These are phyloP conservation scores for Plicaturopsis crispa DNA, from an alignment of 768 basidiomycete species.

Conservation along the genomic window DNA sequence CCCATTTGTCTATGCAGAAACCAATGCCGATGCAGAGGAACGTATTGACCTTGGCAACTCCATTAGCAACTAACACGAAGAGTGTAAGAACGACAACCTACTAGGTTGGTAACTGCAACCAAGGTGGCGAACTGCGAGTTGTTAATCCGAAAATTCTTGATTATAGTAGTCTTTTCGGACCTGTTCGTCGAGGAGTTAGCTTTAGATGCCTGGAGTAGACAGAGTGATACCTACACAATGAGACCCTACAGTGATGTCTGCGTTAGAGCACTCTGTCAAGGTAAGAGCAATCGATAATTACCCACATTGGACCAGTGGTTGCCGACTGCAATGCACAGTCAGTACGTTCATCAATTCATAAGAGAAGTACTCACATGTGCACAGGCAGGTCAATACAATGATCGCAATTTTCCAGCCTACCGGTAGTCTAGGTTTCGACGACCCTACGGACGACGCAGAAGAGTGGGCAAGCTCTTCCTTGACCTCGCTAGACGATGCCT, in stretches of 20 bases:
- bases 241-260: conserved; percentile 21
- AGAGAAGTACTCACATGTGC: conserved; percentile 24
- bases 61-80: not conserved
- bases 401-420: conserved; percentile 26
- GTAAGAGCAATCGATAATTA: not conserved
- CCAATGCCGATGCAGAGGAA: conserved; percentile 33
- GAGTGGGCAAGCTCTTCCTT: too few relatives aligned
- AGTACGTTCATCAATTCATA: conserved; percentile 1
- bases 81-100: conserved; percentile 10
- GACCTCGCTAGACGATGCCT: too few relatives aligned
- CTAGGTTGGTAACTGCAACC: conserved; percentile 30
- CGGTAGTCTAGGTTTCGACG: conserved; percentile 22
- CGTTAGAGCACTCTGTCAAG: not conserved
- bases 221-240: conserved; percentile 21
- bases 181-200: conserved; percentile 13
- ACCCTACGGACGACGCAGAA: too few relatives aligned
- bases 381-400: conserved; percentile 29
- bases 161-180: conserved; percentile 33
- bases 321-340: conserved; percentile 20
- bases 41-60: conserved; percentile 25
- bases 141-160: conserved; percentile 32
- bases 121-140: conserved; percentile 36
- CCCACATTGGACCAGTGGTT: conserved; percentile 36
- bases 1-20: conserved; percentile 33
- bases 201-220: not conserved